Evolutionary conservation across 2,329 filamentous ascomycete species (phyloP), one percentile per base, ranked within the genome.

Genomic region (Paracorniculantispora psalliotae): DNA sequence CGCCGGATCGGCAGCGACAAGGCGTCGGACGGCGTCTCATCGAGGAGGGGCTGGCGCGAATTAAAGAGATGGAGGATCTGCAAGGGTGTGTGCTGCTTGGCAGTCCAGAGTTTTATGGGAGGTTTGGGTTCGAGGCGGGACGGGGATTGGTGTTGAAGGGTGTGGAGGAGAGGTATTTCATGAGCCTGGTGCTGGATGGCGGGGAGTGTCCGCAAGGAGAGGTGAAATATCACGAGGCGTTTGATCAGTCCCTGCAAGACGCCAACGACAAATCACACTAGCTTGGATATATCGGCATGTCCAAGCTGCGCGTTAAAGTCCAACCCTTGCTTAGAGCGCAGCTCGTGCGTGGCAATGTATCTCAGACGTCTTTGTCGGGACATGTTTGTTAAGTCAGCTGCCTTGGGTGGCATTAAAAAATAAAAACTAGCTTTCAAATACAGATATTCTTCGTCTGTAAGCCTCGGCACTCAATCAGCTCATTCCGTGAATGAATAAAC

Each of bases 211-310:
- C 55, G 7, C 23, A 19, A 8, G 55, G 55, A 13, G 37, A 19
- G 13, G 55, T 51, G n/a, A 25, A 43, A 25, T 58, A 41, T 51
- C 55, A 58, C 21, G 33, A n/a, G n/a, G 47, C 55, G 37, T 58
- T 58, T 43, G 35, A 44, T 41, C 30, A 54, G 25, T 43, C 51
- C 9, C 35, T 54, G 12, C 7, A 41, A 41, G n/a, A 41, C 4
- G n/a, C 30, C 30, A 12, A 33, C 12, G 12, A 6, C 6, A 33
- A 33, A 33, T 33, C 30, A 12, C 30, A 33, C 12, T 33, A n/a
- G 30, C 6, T 33, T 33, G 30, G 30, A 33, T 33, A 33, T n/a
- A n/a, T n/a, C n/a, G n/a, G n/a, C n/a, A n/a, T n/a, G n/a, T n/a
- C n/a, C n/a, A n/a, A n/a, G 33, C 33, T 28, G 7, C 13, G 17